Percentiles rank a stretch among this genome's conserved stretches.
Conservation (phyloP, 257 asterid genomes). For the Solanum sitiens region DNA sequence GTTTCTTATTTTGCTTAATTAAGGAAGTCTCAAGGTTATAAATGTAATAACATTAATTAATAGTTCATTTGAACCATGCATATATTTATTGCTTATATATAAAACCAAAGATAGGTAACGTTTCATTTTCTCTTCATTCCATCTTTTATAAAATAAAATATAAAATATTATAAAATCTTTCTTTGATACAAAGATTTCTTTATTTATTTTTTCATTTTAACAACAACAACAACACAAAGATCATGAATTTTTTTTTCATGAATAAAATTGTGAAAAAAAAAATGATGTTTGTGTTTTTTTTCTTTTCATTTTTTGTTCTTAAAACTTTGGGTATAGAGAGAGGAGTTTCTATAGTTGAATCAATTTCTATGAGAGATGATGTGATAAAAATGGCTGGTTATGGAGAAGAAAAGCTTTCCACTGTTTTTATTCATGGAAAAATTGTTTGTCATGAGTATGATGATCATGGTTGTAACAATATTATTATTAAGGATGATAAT, state of each 20-base stretch:
- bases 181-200: constrained; percentile 13
- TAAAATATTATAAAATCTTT: background rate
- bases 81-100: background rate
- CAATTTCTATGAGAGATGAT: constrained; percentile 31
- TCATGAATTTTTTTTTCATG: constrained; percentile 4
- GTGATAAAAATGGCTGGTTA: constrained; percentile 59
- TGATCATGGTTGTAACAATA: background rate
- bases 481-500: background rate
- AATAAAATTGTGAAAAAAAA: background rate
- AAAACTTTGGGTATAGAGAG: background rate
- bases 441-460: constrained; percentile 26
- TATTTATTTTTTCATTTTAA: background rate
- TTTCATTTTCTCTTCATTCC: constrained; percentile 39
- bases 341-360: constrained; percentile 17
- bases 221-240: constrained; percentile 2
- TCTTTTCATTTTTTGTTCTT: background rate
- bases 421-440: constrained; percentile 44
- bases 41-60: constrained; percentile 14
- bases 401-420: constrained; percentile 82
- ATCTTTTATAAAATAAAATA: background rate
- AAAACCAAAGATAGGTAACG: constrained; percentile 19
- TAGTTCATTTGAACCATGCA: constrained; percentile 36
- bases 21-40: constrained; percentile 3
- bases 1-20: background rate
- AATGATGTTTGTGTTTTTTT: background rate